Conservation (phyloP, 192 early-diverging fungal genomes). For the Radiomyces spectabilis region DNA sequence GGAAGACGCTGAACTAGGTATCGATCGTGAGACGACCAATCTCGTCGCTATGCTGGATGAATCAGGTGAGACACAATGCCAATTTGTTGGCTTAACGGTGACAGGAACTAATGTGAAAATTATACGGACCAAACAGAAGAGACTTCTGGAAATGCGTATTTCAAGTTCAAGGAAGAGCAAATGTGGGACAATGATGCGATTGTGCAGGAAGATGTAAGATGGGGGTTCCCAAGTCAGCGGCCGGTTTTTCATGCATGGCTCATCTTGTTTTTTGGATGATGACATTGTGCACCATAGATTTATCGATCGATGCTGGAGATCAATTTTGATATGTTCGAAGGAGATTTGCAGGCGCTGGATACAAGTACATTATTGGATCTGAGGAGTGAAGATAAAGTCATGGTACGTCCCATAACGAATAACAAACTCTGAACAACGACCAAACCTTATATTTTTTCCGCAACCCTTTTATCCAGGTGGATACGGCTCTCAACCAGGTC, state of each 20-base stretch:
- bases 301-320: constrained; percentile 12
- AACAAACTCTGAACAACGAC: not conserved
- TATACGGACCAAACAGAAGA: not conserved
- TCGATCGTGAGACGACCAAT: constrained; percentile 28
- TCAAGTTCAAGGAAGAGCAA: constrained; percentile 29
- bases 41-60: constrained; percentile 20
- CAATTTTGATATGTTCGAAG: constrained; percentile 10
- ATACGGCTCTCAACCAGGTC: not conserved
- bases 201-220: not conserved
- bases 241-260: too few relatives aligned
- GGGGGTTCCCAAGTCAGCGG: too few relatives aligned
- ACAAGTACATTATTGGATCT: constrained; percentile 1
- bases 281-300: too few relatives aligned
- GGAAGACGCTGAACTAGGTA: constrained; percentile 26
- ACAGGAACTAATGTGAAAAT: too few relatives aligned
- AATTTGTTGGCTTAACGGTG: not conserved
- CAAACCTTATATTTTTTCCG: not conserved
- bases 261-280: too few relatives aligned
- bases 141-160: constrained; percentile 6
- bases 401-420: not conserved
- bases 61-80: constrained; percentile 6
- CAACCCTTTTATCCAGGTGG: not conserved
- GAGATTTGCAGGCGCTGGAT: not conserved
- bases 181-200: constrained; percentile 1
- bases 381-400: not conserved